Evolutionary conservation across 345 rosid species (phyloP), one percentile per base, ranked within the genome.

Genomic region (Eutrema heterophyllum): DNA sequence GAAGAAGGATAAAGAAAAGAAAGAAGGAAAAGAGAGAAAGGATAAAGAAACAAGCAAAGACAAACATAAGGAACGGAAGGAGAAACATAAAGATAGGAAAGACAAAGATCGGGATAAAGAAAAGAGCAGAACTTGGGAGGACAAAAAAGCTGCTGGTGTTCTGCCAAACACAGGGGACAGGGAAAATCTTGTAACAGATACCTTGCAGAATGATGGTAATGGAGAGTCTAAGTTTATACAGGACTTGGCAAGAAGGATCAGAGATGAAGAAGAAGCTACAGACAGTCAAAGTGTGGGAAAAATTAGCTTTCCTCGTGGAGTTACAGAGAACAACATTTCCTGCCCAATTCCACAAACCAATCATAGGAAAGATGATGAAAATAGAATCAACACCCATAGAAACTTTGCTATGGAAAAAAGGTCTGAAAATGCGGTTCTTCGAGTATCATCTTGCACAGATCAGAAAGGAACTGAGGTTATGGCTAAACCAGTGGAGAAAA

Each of bases 41-140:
- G 86, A 83, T 57, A 87, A 85, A 79, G 88, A 83, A 74, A 77
- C 81, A 71, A 80, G 84, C 59, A 84, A 81, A 81, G 89, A 81
- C 60, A 85, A 84, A 68, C 74, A 74, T 3, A 82, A 71, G 38
- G 81, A 84, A 7, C 85, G 80, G 45, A 85, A 81, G 57, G 86
- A 79, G 70, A 85, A 82, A 74, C 82, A 77, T 78, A 82, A 64
- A 78, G 81, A 82, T 78, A 78, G 73, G 77, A 81, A 83, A 57
- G 84, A 84, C 78, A 82, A 81, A 46, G 78, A 80, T 43, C 76
- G 75, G 67, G 72, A 70, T 51, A 84, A 73, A 66, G 86, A 79
- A 32, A 82, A 86, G 69, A 81, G 56, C 48, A 63, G 13, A 41
- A 74, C 73, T 67, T 72, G 71, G 7, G 75, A 71, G 50, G 82